phyloP scores from a whole-genome alignment of 164 flowering plant species.

The Vitis riparia region DNA sequence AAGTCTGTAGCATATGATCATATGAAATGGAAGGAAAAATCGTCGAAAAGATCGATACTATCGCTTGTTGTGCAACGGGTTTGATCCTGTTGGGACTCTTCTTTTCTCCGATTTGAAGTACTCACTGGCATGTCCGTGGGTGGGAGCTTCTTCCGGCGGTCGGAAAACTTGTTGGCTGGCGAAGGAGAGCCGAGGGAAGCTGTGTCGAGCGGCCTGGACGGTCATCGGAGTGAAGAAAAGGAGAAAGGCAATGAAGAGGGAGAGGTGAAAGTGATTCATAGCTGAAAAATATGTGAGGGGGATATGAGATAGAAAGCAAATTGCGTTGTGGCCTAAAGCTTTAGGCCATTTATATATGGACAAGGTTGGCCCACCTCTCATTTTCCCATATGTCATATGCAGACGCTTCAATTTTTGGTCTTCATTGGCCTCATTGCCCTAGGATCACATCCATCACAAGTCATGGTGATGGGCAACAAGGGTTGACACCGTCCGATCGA shows the following conservation, averaged over 20 bases:
- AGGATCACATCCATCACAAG: too few species aligned
- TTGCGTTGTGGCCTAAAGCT: background rate
- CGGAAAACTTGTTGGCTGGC: conserved; percentile 11
- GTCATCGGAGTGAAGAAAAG: conserved; percentile 14
- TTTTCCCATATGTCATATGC: too few species aligned
- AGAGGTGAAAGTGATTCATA: conserved; percentile 31
- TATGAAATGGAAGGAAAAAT: background rate
- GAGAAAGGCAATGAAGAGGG: conserved; percentile 17
- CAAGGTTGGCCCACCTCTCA: background rate
- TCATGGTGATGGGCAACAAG: background rate
- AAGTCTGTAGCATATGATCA: background rate
- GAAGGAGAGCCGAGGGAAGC: conserved; percentile 8
- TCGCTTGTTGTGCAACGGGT: conserved; percentile 55
- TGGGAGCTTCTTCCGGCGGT: conserved; percentile 1
- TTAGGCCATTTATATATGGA: background rate
- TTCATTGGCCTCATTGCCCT: too few species aligned
- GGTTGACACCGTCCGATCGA: background rate
- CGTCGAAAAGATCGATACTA: background rate
- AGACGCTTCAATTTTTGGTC: too few species aligned
- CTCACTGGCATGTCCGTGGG: conserved; percentile 9
- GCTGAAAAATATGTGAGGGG: conserved; percentile 10
- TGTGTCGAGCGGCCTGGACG: conserved; percentile 8
- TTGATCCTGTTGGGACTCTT: conserved; percentile 55
- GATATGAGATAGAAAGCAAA: conserved; percentile 6
- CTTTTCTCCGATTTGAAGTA: conserved; percentile 35